Evolutionary conservation across 1,139 yeast genomes (phyloP).

Genomic region (Magnusiomyces fungicola): DNA sequence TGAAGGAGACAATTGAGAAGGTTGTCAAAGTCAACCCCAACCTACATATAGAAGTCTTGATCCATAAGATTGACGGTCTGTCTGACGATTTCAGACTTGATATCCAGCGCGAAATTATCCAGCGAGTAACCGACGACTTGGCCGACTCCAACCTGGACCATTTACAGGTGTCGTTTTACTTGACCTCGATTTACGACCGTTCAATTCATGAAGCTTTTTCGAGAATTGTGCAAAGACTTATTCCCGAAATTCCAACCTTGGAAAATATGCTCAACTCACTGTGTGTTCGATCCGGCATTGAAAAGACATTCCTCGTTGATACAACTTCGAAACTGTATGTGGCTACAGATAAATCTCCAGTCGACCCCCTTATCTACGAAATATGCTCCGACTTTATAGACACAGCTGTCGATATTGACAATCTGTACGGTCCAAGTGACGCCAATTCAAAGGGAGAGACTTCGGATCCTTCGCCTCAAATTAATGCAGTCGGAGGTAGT

Average conservation of each 20-base stretch:
- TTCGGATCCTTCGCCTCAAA: neutral
- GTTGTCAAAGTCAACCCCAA: slow-evolving; percentile 81
- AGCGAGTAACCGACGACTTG: slow-evolving; percentile 87
- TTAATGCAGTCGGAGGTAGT: neutral
- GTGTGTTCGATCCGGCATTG: slow-evolving; percentile 84
- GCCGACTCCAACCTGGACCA: slow-evolving; percentile 86
- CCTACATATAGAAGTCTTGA: slow-evolving; percentile 83
- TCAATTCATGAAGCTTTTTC: slow-evolving; percentile 94
- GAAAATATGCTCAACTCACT: slow-evolving; percentile 85
- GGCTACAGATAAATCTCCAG: slow-evolving; percentile 94
- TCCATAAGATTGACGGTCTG: slow-evolving; percentile 92
- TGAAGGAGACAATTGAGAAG: slow-evolving; percentile 81
- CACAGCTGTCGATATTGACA: slow-evolving; percentile 79
- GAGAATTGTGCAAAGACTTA: slow-evolving; percentile 81
- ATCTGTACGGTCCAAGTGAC: slow-evolving; percentile 25
- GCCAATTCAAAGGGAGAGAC: slow-evolving; percentile 2
- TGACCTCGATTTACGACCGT: slow-evolving; percentile 91
- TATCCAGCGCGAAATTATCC: slow-evolving; percentile 95
- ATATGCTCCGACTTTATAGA: slow-evolving; percentile 97
- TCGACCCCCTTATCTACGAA: slow-evolving; percentile 90
- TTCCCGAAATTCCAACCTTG: slow-evolving; percentile 79
- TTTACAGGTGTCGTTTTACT: slow-evolving; percentile 82
- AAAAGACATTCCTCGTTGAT: slow-evolving; percentile 87
- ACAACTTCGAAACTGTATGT: slow-evolving; percentile 90
- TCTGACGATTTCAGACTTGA: slow-evolving; percentile 90